A percentile compares a stretch with the other conserved stretches of the same genome.
phyloP scores from a whole-genome alignment of 1,284 basidiomycete genomes.

The Wolfiporia cocos region DNA sequence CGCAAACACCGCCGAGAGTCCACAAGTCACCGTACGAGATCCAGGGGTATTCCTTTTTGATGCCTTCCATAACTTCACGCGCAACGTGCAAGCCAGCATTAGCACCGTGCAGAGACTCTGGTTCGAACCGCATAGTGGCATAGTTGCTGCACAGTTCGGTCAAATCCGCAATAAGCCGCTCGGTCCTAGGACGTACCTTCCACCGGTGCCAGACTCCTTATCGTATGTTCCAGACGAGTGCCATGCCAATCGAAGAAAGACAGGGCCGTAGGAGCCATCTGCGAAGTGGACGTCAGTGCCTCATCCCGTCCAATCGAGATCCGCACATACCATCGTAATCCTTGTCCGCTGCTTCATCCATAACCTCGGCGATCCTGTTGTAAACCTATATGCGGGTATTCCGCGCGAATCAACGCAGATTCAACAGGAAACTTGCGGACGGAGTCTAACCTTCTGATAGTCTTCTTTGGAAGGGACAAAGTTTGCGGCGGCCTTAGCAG shows the following conservation, averaged over 20 bases:
- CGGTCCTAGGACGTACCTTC: conserved; percentile 49
- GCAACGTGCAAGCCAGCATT: conserved; percentile 86
- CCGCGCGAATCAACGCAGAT: no score
- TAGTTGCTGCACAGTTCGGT: conserved; percentile 60
- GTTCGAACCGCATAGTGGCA: conserved; percentile 92
- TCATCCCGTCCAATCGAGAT: neutral
- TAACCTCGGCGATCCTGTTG: conserved; percentile 71
- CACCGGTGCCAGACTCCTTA: conserved; percentile 82
- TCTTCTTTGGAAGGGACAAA: conserved; percentile 72
- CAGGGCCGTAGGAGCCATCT: conserved; percentile 92
- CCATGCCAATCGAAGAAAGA: conserved; percentile 93
- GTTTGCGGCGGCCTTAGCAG: conserved; percentile 54
- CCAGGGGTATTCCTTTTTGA: conserved; percentile 87
- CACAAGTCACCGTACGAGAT: conserved; percentile 93
- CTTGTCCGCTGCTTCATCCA: conserved; percentile 63
- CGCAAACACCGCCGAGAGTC: conserved; percentile 85
- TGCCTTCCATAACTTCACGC: conserved; percentile 78
- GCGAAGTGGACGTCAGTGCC: conserved; percentile 7
- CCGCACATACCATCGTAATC: conserved; percentile 73
- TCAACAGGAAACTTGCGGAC: no score
- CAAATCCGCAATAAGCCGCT: conserved; percentile 6
- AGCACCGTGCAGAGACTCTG: conserved; percentile 81
- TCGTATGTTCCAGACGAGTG: conserved; percentile 90
- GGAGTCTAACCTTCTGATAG: conserved; percentile 71
- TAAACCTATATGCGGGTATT: no score